phyloP scores from a whole-genome alignment of 1,284 basidiomycete genomes.

The Vanrija sp. region DNA sequence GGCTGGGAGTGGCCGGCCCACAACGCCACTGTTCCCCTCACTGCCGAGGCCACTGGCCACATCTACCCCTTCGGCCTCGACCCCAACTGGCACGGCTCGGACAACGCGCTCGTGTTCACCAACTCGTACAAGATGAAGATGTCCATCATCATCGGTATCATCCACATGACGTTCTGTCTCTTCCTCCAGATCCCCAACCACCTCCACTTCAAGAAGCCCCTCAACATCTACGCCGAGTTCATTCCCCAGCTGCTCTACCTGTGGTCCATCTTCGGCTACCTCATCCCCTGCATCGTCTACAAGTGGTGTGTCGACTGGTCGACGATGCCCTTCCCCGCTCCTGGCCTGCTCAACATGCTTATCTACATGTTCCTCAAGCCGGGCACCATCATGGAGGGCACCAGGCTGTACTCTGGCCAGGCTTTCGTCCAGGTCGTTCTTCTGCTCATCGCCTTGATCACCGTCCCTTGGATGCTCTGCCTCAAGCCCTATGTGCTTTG shows the following conservation, averaged over 20 bases:
- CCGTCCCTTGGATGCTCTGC: constrained; percentile 93
- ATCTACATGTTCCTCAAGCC: constrained; percentile 91
- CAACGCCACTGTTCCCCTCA: constrained; percentile 52
- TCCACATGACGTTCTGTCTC: constrained; percentile 97
- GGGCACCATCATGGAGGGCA: constrained; percentile 66
- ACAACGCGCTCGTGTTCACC: constrained; percentile 88
- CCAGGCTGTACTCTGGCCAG: constrained; percentile 83
- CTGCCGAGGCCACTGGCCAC: constrained; percentile 60
- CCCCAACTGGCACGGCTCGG: constrained; percentile 90
- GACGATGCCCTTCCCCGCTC: constrained; percentile 65
- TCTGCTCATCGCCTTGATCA: constrained; percentile 74
- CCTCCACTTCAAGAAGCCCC: constrained; percentile 78
- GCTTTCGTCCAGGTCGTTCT: constrained; percentile 77
- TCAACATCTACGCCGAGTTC: constrained; percentile 90
- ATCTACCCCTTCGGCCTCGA: constrained; percentile 92
- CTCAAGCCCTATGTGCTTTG: constrained; percentile 90
- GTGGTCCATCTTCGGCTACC: constrained; percentile 95
- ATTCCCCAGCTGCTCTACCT: constrained; percentile 96
- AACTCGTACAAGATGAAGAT: constrained; percentile 99
- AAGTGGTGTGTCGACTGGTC: constrained; percentile 97
- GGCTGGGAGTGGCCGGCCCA: constrained; percentile 77
- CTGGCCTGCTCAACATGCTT: constrained; percentile 90
- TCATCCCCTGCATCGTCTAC: constrained; percentile 91
- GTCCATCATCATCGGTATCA: constrained; percentile 94
- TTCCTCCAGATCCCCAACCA: constrained; percentile 95